Evolutionary conservation across 2,329 filamentous ascomycete species (phyloP).

Genomic region (Blastomyces percursus): DNA sequence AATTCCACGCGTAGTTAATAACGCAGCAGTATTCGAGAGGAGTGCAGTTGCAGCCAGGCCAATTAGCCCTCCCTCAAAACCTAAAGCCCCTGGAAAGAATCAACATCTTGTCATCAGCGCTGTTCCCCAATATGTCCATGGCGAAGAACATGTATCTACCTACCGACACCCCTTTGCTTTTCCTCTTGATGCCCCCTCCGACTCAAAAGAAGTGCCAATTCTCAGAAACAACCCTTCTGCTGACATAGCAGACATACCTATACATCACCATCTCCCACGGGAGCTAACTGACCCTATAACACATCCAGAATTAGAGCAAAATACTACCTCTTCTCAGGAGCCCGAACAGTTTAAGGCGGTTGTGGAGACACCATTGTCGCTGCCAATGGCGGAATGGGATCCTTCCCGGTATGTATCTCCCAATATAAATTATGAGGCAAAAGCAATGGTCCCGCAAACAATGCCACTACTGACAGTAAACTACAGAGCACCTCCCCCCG

Average conservation of each 20-base stretch:
- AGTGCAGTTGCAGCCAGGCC: background rate
- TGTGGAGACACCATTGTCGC: slow-evolving; percentile 40
- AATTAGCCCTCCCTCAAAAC: background rate
- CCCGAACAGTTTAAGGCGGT: slow-evolving; percentile 28
- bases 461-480: slow-evolving; percentile 14
- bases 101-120: slow-evolving; percentile 18
- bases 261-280: slow-evolving; percentile 8
- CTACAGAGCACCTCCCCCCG: slow-evolving; percentile 48
- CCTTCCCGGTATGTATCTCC: slow-evolving; percentile 42
- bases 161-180: slow-evolving; percentile 14
- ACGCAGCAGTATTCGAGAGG: background rate
- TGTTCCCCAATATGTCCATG: slow-evolving; percentile 37
- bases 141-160: slow-evolving; percentile 34
- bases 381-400: slow-evolving; percentile 53
- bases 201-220: background rate
- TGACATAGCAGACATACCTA: slow-evolving; percentile 1
- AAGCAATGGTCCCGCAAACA: background rate
- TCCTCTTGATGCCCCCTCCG: background rate
- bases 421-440: background rate
- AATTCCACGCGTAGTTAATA: background rate
- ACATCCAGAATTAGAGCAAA: slow-evolving; percentile 24
- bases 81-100: background rate
- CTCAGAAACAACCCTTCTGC: background rate
- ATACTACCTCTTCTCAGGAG: slow-evolving; percentile 35
- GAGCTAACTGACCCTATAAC: background rate